Conservation (phyloP, 768 basidiomycete genomes). For the Termitomyces sp. region DNA sequence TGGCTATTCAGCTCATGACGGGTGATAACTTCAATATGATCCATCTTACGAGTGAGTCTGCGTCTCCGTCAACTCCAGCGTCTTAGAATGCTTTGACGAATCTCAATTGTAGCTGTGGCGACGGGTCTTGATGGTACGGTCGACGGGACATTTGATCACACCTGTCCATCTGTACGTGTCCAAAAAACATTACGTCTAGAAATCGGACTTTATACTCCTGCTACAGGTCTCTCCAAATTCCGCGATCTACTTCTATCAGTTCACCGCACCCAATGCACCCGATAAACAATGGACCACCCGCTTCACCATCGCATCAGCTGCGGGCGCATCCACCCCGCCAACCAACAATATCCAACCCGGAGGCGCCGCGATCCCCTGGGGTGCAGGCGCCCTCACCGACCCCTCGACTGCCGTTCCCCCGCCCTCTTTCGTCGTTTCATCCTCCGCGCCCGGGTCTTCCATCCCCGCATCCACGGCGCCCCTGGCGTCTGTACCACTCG, state of each 20-base stretch:
- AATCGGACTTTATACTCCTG: not conserved
- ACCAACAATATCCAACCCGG: conserved; percentile 48
- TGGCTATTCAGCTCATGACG: conserved; percentile 77
- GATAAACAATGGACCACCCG: conserved; percentile 65
- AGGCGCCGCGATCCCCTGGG: conserved; percentile 58
- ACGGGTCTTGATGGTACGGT: conserved; percentile 59
- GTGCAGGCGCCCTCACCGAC: conserved; percentile 51
- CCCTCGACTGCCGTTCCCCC: conserved; percentile 32
- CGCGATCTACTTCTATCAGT: conserved; percentile 79
- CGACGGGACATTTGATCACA: conserved; percentile 41
- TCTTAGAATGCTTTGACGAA: not conserved
- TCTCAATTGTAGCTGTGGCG: conserved; percentile 50
- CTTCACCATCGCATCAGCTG: conserved; percentile 60
- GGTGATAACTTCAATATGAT: conserved; percentile 69
- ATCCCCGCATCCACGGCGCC: conserved; percentile 3
- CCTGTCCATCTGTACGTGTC: conserved; percentile 64
- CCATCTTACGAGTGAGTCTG: conserved; percentile 53
- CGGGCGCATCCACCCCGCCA: conserved; percentile 41
- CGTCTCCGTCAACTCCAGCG: not conserved
- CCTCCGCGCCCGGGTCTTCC: conserved; percentile 3
- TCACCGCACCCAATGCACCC: conserved; percentile 38
- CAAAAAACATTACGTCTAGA: not conserved
- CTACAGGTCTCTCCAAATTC: conserved; percentile 56
- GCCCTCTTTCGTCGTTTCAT: conserved; percentile 15
- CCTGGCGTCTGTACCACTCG: not conserved